Conservation (phyloP, 2,329 filamentous ascomycete genomes). For the Claviceps maximensis region DNA sequence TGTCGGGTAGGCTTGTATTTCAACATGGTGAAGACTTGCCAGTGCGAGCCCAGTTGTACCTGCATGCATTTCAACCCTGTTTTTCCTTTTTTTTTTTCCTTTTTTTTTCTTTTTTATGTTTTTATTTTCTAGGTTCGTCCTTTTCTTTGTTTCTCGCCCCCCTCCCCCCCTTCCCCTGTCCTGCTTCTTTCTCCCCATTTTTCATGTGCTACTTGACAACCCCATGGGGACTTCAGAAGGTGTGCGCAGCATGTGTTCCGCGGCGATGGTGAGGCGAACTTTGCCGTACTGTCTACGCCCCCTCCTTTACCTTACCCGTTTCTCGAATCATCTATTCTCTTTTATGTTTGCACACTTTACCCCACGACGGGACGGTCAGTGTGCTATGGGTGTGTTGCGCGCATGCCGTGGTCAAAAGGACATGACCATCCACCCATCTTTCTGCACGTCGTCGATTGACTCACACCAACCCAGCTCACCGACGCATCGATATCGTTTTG, state of each 20-base stretch:
- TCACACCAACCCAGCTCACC: not conserved
- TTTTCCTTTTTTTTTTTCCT: too few relatives aligned
- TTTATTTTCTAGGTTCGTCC: too few relatives aligned
- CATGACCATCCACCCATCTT: not conserved
- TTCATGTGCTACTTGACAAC: not conserved
- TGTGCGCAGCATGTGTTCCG: not conserved
- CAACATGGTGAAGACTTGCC: not conserved
- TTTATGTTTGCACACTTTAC: not conserved
- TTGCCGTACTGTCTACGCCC: not conserved
- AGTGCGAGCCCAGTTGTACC: conserved; percentile 1
- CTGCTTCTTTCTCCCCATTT: not conserved
- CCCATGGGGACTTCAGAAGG: not conserved
- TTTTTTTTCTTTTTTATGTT: too few relatives aligned
- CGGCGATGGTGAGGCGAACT: not conserved
- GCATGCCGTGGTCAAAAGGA: not conserved
- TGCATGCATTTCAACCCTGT: not conserved
- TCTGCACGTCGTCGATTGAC: not conserved
- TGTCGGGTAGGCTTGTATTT: conserved; percentile 1
- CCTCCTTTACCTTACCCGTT: not conserved
- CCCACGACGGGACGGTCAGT: not conserved
- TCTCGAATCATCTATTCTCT: not conserved
- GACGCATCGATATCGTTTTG: not conserved
- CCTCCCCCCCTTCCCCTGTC: not conserved
- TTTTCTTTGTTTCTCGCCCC: not conserved
- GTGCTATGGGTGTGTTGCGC: not conserved